Conservation (phyloP, 2,329 filamentous ascomycete species). For the Scolecobasidium constrictum region DNA sequence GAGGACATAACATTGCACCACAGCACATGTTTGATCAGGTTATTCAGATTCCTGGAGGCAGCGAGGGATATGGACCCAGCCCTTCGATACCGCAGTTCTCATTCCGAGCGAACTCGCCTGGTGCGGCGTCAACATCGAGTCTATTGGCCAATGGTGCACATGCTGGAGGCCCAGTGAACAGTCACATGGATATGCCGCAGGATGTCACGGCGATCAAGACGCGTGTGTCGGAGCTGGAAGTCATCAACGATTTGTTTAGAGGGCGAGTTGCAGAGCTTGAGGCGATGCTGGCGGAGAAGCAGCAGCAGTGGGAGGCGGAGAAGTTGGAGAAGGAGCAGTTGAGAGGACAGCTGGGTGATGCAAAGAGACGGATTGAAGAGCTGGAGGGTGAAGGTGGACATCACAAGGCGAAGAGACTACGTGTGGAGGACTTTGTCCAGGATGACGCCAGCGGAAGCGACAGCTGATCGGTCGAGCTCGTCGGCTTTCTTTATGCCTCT, state of each 20-base stretch:
- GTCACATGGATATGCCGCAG: constrained; percentile 68
- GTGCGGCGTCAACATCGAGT: constrained; percentile 34
- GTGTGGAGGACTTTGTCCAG: constrained; percentile 43
- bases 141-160: constrained; percentile 37
- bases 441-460: constrained; percentile 16
- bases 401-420: constrained; percentile 44
- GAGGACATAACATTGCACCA: constrained; percentile 52
- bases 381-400: constrained; percentile 29
- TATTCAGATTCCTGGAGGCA: not conserved
- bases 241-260: constrained; percentile 69
- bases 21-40: constrained; percentile 61
- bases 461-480: no score
- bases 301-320: constrained; percentile 45
- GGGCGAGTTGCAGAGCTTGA: constrained; percentile 64
- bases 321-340: constrained; percentile 53
- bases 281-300: constrained; percentile 58
- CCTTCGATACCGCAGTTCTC: constrained; percentile 33
- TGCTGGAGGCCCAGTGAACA: constrained; percentile 44
- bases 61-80: constrained; percentile 28
- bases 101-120: constrained; percentile 42
- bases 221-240: constrained; percentile 84
- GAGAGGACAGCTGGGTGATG: constrained; percentile 31
- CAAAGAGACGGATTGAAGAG: constrained; percentile 12
- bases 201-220: constrained; percentile 86
- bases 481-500: no score